Evolutionary conservation across 768 basidiomycete species (phyloP).

Genomic region (Lactarius quietus): DNA sequence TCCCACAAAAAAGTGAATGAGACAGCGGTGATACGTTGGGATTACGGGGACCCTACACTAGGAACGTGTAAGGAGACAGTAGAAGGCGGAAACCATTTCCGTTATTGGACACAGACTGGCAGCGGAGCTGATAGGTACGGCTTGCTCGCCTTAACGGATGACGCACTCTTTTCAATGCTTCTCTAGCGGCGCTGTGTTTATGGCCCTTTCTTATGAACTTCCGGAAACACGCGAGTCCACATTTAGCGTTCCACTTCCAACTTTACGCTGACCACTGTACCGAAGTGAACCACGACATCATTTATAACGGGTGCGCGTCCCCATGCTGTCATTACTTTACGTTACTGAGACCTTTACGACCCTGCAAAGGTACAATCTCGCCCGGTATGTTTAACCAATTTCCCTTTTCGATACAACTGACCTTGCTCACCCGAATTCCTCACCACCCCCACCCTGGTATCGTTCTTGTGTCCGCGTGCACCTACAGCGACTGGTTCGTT

Average conservation of each 20-base stretch:
- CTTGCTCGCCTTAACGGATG: background rate
- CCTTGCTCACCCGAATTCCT: background rate
- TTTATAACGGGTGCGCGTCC: conserved; percentile 56
- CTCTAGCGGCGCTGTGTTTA: conserved; percentile 66
- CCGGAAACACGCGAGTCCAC: conserved; percentile 51
- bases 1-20: conserved; percentile 58
- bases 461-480: conserved; percentile 8
- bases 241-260: background rate
- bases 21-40: conserved; percentile 78
- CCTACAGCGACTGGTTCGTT: conserved; percentile 70
- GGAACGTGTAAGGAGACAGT: conserved; percentile 86
- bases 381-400: conserved; percentile 44
- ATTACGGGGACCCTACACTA: conserved; percentile 76
- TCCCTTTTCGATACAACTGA: background rate
- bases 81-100: conserved; percentile 81
- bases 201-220: conserved; percentile 72
- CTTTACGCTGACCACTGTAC: background rate
- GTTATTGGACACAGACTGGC: conserved; percentile 86
- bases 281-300: conserved; percentile 63
- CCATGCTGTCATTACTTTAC: background rate
- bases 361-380: conserved; percentile 60
- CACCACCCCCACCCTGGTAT: background rate
- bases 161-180: background rate
- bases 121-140: conserved; percentile 52
- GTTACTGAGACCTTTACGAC: conserved; percentile 8